These are phyloP conservation scores for Boeremia exigua DNA, from an alignment of 2,329 filamentous ascomycete species.

Conservation along the genomic window DNA sequence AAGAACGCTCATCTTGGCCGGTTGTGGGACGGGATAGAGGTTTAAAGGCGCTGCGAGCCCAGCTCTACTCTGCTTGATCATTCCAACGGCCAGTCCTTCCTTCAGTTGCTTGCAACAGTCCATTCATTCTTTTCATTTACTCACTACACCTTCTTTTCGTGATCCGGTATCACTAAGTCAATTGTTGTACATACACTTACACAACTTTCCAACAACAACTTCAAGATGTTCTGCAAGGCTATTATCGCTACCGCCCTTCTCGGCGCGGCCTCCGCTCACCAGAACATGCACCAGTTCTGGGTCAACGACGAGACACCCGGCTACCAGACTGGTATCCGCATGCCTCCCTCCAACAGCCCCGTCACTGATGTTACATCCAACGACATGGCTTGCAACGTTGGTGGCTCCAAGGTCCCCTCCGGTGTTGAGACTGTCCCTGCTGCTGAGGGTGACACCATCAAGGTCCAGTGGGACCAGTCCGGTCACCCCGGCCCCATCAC, in stretches of 20 bases:
- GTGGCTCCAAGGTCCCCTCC: slow-evolving; percentile 35
- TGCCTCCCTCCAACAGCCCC: slow-evolving; percentile 44
- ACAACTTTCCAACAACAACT: slow-evolving; percentile 16
- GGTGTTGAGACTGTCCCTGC: slow-evolving; percentile 37
- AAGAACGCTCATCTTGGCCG: slow-evolving; percentile 9
- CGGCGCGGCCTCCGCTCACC: slow-evolving; percentile 39
- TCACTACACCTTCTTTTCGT: slow-evolving; percentile 29
- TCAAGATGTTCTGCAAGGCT: slow-evolving; percentile 42
- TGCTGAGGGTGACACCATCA: slow-evolving; percentile 40
- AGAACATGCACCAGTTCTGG: slow-evolving; percentile 42
- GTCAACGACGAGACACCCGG: slow-evolving; percentile 39
- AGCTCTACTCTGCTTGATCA: slow-evolving; percentile 11
- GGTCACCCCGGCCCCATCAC: slow-evolving; percentile 45
- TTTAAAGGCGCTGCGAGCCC: slow-evolving; percentile 20
- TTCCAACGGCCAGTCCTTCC: slow-evolving; percentile 33
- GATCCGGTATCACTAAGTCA: slow-evolving; percentile 32
- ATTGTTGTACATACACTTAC: slow-evolving; percentile 15
- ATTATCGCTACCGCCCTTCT: slow-evolving; percentile 34
- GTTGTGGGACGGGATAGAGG: neutral
- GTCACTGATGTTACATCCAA: slow-evolving; percentile 40
- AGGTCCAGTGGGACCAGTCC: slow-evolving; percentile 43
- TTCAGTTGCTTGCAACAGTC: slow-evolving; percentile 25
- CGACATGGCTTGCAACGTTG: slow-evolving; percentile 46
- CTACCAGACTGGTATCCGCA: slow-evolving; percentile 43
- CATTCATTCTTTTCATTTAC: slow-evolving; percentile 26